A percentile compares a stretch with the other conserved stretches of the same genome.
phyloP scores from a whole-genome alignment of 768 basidiomycete genomes.

The Boletus subcaerulescens region DNA sequence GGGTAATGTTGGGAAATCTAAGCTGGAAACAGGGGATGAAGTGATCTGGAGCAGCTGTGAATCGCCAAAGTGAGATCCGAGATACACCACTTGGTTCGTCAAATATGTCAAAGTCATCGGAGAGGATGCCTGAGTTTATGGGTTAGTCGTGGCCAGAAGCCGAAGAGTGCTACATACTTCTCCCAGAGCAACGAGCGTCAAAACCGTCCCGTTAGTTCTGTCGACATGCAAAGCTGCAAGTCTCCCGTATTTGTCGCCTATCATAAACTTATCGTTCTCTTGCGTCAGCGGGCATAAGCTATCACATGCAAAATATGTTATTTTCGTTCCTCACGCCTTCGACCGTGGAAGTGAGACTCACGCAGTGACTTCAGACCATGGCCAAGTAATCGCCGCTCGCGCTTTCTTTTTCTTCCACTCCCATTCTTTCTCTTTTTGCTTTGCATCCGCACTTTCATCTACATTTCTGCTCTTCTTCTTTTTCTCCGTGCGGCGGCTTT shows the following conservation, averaged over 20 bases:
- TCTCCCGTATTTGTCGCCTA: conserved; percentile 72
- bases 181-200: conserved; percentile 66
- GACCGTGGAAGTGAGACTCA: conserved; percentile 33
- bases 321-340: background rate
- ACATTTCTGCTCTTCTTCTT: conserved; percentile 47
- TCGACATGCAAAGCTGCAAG: conserved; percentile 63
- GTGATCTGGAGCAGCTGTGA: conserved; percentile 71
- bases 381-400: conserved; percentile 62
- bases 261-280: conserved; percentile 46
- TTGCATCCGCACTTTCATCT: conserved; percentile 44
- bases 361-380: conserved; percentile 72
- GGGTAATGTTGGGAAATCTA: conserved; percentile 45
- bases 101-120: conserved; percentile 72
- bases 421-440: conserved; percentile 54
- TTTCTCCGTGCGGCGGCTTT: conserved; percentile 49
- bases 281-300: conserved; percentile 55
- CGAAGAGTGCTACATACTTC: conserved; percentile 44
- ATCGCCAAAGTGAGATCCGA: conserved; percentile 81
- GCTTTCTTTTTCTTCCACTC: conserved; percentile 55
- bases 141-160: conserved; percentile 5
- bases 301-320: conserved; percentile 1
- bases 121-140: conserved; percentile 55
- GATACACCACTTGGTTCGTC: conserved; percentile 62
- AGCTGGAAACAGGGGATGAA: conserved; percentile 38
- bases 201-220: conserved; percentile 32